These are phyloP conservation scores for Xylaria castorea DNA, from an alignment of 495 filamentous ascomycete species.

Conservation along the genomic window DNA sequence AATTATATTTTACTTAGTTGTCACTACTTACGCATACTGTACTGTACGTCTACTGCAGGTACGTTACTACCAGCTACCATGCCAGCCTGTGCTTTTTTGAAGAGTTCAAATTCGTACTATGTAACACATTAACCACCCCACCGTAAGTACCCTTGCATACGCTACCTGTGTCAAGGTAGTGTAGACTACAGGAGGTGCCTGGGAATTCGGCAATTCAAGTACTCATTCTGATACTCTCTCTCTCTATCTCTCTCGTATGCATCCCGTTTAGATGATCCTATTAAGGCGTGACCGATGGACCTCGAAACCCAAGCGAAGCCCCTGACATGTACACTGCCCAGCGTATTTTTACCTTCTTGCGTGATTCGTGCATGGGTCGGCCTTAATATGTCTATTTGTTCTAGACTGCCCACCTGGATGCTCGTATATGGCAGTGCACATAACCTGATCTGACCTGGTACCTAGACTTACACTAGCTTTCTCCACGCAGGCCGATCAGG, in stretches of 20 bases:
- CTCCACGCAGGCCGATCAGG: slow-evolving; percentile 20
- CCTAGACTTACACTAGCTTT: slow-evolving; percentile 6
- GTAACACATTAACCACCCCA: neutral
- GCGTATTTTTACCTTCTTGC: neutral
- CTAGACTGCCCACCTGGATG: neutral
- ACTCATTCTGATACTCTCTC: neutral
- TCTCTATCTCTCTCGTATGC: too few species aligned
- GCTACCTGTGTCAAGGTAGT: neutral
- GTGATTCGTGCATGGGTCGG: neutral
- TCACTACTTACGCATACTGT: neutral
- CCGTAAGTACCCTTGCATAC: neutral
- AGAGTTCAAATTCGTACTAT: too few species aligned
- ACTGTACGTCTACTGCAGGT: slow-evolving; percentile 6
- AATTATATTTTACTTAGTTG: too few species aligned
- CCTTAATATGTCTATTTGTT: slow-evolving; percentile 4
- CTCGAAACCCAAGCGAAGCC: neutral
- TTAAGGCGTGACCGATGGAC: neutral
- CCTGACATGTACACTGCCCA: neutral
- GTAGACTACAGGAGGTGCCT: neutral
- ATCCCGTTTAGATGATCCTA: neutral
- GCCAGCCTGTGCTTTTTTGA: too few species aligned
- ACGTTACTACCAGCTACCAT: neutral
- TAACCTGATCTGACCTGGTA: slow-evolving; percentile 21
- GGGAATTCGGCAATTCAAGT: neutral
- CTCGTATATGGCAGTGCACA: slow-evolving; percentile 7